phyloP scores from a whole-genome alignment of 2,329 filamentous ascomycete genomes.

The Sporothrix variecibatus region DNA sequence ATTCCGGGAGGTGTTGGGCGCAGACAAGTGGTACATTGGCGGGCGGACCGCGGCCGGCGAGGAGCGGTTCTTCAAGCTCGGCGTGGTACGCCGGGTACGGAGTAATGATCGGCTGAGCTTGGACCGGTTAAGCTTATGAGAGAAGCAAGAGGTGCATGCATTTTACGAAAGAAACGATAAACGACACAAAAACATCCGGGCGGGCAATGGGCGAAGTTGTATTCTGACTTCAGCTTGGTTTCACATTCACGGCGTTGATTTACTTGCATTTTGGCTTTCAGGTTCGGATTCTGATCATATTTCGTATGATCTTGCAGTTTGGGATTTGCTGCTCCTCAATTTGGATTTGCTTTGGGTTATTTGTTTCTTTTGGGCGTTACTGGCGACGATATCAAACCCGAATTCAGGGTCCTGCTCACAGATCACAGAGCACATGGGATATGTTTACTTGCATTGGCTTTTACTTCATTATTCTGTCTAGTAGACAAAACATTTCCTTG shows the following conservation, averaged over 20 bases:
- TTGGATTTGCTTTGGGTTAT: neutral
- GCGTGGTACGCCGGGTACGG: constrained; percentile 70
- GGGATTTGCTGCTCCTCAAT: neutral
- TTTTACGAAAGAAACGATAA: neutral
- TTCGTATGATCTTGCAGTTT: neutral
- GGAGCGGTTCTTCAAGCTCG: constrained; percentile 78
- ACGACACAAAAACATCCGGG: neutral
- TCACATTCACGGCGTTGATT: neutral
- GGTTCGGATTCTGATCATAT: neutral
- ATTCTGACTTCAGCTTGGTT: neutral
- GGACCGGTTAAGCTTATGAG: constrained; percentile 60
- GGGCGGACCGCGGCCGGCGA: constrained; percentile 75
- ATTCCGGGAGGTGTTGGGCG: constrained; percentile 70
- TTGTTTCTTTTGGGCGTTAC: neutral
- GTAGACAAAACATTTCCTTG: neutral
- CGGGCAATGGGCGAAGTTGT: neutral
- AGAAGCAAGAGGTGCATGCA: neutral
- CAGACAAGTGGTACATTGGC: constrained; percentile 81
- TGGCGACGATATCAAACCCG: neutral
- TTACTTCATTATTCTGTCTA: neutral
- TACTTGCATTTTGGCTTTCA: neutral
- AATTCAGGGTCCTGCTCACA: neutral
- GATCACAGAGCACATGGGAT: constrained; percentile 10
- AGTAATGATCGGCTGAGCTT: constrained; percentile 75
- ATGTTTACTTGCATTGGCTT: neutral